Base-by-base conservation (phyloP, 2,329 filamentous ascomycete genomes). In the Didymella segeticola region DNA sequence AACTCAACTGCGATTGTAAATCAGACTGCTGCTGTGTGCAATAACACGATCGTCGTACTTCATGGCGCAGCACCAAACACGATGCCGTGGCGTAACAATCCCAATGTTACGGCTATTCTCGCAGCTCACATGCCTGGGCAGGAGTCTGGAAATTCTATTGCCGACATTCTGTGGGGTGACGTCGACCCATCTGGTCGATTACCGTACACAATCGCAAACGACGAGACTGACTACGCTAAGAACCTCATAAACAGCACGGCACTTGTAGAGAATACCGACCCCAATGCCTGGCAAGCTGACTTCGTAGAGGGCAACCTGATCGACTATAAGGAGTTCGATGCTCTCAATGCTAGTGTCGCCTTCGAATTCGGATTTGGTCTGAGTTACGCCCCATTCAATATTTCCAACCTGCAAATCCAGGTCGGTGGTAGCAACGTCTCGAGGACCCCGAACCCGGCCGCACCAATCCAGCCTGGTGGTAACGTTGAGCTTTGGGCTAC, bases 191-290 rank as follows among this genome's bases (percentile, higher is more conserved):
- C 86, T 34, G 92, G 93, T 14, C 87, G 89, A 53, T 78, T 97
- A 1, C 92, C 92, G 0, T 96, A 96, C 74, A 96, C 91, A 0
- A 88, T 96, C 36, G 90, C 90, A 10, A 88, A 86, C 64, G 79
- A 80, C 0, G 79, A 88, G 1, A 78, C 82, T 17, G 90, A 96
- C 68, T 93, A 95, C 57, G 48, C 49, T 3, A 69, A 48, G 17
- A 66, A 68, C 15, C 67, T 77, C 23, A 67, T 71, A 26, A 77
- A 77, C 56, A 75, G 68, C 30, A 70, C 69, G 5, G 69, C 55
- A 5, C 61, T 76, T 0, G 39, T 57, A 15, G 62, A 64, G 4
- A 71, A 70, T 0, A 71, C 60, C 1, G 68, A 78, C 51, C 65
- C 74, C 0, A 62, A 71, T 46, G 73, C 73, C 0, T 79, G 76